Evolutionary conservation across 257 asterid genomes (phyloP), one percentile per base, ranked within the genome.

Genomic region (Ajuga chamaepitys): DNA sequence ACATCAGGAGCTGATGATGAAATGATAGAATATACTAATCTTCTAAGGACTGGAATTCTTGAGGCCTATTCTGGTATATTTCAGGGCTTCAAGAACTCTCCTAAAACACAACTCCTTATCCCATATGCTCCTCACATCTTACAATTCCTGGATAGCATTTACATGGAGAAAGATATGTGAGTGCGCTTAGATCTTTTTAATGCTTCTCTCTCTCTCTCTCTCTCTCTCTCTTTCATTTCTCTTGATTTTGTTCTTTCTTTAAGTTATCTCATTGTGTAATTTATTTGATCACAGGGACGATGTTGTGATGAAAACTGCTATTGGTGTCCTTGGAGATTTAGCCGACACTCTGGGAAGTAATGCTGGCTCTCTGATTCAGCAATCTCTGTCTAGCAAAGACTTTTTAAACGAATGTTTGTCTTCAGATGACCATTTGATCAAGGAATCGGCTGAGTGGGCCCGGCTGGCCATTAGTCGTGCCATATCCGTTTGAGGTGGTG

Each of bases 391-490:
- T 48, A 84, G 96, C 93, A 88, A 77, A 82, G 96, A 88, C 70
- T 91, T 91, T 63, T 71, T 91, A 72, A 84, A 76, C 52, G 97
- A 91, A 68, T 91, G 97, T 75, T 76, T 91, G 72, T 86, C 95
- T 45, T 91, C 97, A 7, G 96, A 91, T 1, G 97, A 91, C 76
- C 88, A 88, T 74, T 81, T 86, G 87, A 86, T 91, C 14, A 91
- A 88, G 68, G 98, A 86, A 78, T 88, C 98, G 63, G 96, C 98
- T 9, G 96, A 91, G 83, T 91, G 96, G 98, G 98, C 98, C 50
- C 78, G 88, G 87, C 61, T 88, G 88, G 98, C 98, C 71, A 90
- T 90, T 50, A 70, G 82, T 71, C 96, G 97, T 52, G 97, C 97
- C 56, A 80, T 90, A 68, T 86, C 96, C 66, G 95, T 82, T 72